Evolutionary conservation across 148 eudicot species (phyloP).

Genomic region (Silene conica): DNA sequence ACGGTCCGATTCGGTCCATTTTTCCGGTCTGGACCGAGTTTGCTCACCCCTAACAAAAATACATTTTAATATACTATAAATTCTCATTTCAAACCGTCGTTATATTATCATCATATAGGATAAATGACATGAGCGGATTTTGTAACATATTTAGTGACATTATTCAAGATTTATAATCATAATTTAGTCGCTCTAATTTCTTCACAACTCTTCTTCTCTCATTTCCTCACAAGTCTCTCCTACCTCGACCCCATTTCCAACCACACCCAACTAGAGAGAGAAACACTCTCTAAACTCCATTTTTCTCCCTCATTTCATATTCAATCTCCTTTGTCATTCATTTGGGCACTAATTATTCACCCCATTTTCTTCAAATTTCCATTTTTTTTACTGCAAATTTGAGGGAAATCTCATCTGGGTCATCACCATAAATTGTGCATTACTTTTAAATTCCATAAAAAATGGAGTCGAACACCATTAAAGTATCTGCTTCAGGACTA

Average conservation of each 20-base stretch:
- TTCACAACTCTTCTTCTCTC: slow-evolving; percentile 8
- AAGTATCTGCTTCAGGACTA: slow-evolving; percentile 61
- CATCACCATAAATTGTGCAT: neutral
- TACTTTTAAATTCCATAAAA: neutral
- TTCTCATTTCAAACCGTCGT: no score
- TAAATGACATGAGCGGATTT: neutral
- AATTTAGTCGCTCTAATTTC: neutral
- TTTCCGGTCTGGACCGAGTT: no score
- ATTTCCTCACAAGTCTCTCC: slow-evolving; percentile 34
- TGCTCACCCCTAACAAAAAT: no score
- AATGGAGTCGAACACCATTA: slow-evolving; percentile 55
- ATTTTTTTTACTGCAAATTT: neutral
- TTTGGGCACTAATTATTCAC: slow-evolving; percentile 15
- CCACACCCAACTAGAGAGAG: slow-evolving; percentile 15
- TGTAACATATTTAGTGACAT: neutral
- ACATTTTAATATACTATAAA: no score
- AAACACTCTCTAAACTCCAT: neutral
- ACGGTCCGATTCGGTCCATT: no score
- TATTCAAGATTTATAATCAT: neutral
- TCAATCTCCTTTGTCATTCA: neutral
- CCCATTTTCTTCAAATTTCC: slow-evolving; percentile 10
- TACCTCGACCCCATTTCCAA: slow-evolving; percentile 27
- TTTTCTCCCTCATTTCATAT: neutral
- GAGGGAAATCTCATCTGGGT: slow-evolving; percentile 23
- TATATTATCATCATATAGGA: neutral